A percentile compares a stretch with the other conserved stretches of the same genome.
Evolutionary conservation across 176 grass and related monocot genomes (phyloP).

Genomic region (Aegilops speltoides): DNA sequence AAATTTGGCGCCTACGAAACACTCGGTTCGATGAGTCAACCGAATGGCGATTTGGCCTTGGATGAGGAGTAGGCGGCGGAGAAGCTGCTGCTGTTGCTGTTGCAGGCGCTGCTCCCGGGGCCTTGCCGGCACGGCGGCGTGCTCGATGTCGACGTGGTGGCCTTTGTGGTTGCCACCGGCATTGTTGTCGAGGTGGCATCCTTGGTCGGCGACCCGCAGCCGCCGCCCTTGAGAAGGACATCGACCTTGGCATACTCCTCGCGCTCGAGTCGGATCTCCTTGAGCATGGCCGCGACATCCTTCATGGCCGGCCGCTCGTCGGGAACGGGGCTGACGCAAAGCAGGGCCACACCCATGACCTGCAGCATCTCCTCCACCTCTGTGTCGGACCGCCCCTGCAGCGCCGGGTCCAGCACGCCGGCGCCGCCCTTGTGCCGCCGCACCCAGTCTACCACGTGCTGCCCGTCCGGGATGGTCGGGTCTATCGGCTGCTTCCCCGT

Average conservation of each 20-base stretch:
- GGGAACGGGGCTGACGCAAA: slow-evolving; percentile 66
- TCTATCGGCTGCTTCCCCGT: slow-evolving; percentile 93
- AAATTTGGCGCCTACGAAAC: too few relatives aligned
- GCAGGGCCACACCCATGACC: slow-evolving; percentile 79
- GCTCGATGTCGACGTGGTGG: slow-evolving; percentile 40
- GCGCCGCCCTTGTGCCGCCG: slow-evolving; percentile 45
- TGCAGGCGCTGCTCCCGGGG: not conserved
- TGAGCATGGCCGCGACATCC: slow-evolving; percentile 88
- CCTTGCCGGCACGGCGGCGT: slow-evolving; percentile 44
- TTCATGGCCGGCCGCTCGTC: slow-evolving; percentile 93
- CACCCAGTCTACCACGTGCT: slow-evolving; percentile 91
- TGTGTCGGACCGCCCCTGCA: slow-evolving; percentile 32
- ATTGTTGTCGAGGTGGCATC: not conserved
- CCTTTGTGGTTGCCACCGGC: not conserved
- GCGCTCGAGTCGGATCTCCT: slow-evolving; percentile 78
- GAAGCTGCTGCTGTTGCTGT: slow-evolving; percentile 50
- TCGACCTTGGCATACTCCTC: slow-evolving; percentile 74
- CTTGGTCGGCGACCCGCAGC: not conserved
- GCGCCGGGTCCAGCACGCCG: slow-evolving; percentile 67
- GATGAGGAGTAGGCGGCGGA: slow-evolving; percentile 47
- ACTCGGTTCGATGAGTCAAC: slow-evolving; percentile 4
- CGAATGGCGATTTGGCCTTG: slow-evolving; percentile 66
- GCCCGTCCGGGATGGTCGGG: slow-evolving; percentile 79
- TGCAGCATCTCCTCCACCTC: slow-evolving; percentile 93
- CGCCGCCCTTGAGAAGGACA: slow-evolving; percentile 51